Percentiles rank a stretch among this genome's conserved stretches.
These are phyloP conservation scores for Nyctanthes arbortristis DNA, from an alignment of 257 asterid genomes.

Conservation along the genomic window DNA sequence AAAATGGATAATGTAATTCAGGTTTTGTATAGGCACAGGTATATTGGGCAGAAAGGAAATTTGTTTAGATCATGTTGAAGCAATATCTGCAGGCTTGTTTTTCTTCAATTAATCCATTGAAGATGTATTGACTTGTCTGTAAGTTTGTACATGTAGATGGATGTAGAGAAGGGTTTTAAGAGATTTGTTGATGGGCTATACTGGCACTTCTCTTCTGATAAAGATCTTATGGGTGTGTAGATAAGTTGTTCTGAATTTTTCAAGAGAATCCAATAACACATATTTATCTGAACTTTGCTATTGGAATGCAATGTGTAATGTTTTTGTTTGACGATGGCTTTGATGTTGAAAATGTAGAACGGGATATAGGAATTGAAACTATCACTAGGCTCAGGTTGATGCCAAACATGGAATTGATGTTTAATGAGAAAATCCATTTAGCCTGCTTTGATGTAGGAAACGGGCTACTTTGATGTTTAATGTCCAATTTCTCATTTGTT, in stretches of 20 bases:
- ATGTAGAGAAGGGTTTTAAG: neutral
- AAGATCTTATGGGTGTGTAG: constrained; percentile 2
- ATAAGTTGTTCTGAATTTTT: neutral
- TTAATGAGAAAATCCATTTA: too few species aligned
- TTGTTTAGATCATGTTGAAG: constrained; percentile 30
- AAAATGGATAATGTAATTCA: constrained; percentile 7
- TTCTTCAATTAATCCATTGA: constrained; percentile 63
- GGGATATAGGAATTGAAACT: neutral
- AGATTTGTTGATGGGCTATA: constrained; percentile 16
- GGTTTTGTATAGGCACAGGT: neutral
- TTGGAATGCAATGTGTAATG: neutral
- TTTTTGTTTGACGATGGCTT: neutral
- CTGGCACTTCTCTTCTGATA: constrained; percentile 14
- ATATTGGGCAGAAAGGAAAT: too few species aligned
- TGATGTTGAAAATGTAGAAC: neutral
- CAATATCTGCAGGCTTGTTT: constrained; percentile 14
- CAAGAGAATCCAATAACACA: neutral
- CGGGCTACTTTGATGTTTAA: too few species aligned
- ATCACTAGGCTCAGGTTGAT: too few species aligned
- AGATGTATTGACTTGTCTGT: constrained; percentile 37
- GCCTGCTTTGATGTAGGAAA: too few species aligned
- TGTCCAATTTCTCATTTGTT: too few species aligned
- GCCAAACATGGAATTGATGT: too few species aligned
- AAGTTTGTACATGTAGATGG: constrained; percentile 26
- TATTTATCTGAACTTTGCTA: neutral